Percentiles rank a stretch among this genome's conserved stretches.
phyloP scores from a whole-genome alignment of 192 early-diverging fungal genomes.

The Backusella tarrabulga region DNA sequence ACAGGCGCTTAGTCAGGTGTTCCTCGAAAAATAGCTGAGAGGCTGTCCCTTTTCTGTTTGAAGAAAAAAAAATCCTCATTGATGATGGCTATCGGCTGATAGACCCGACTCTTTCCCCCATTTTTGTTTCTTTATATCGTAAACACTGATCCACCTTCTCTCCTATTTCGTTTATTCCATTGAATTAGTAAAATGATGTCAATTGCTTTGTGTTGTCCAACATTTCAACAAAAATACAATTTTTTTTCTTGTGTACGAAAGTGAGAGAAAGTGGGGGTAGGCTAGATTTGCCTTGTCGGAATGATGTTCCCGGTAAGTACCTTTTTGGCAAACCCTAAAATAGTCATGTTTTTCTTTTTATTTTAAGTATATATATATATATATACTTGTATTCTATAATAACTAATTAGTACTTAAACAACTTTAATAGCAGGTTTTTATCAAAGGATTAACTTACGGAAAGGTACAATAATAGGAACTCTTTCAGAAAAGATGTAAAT shows the following conservation, averaged over 20 bases:
- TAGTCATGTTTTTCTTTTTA: conserved; percentile 8
- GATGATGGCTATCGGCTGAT: conserved; percentile 2
- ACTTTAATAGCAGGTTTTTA: not conserved
- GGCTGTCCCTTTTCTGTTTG: conserved; percentile 9
- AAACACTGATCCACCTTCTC: not conserved
- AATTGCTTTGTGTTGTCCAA: not conserved
- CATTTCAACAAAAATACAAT: not conserved
- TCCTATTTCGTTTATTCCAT: not conserved
- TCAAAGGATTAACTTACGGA: not conserved
- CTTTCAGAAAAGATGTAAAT: not conserved
- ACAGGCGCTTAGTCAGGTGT: conserved; percentile 1
- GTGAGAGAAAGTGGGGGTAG: not conserved
- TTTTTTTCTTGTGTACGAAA: not conserved
- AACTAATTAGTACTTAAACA: conserved; percentile 2
- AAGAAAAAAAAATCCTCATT: conserved; percentile 2
- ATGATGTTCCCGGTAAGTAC: conserved; percentile 2
- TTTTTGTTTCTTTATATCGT: not conserved
- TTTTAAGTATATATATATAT: not conserved
- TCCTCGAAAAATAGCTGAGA: conserved; percentile 8
- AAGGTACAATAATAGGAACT: not conserved
- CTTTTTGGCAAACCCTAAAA: conserved; percentile 8
- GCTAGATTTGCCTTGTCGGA: not conserved
- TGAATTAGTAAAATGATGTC: not conserved
- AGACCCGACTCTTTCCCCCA: conserved; percentile 1
- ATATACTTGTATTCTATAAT: conserved; percentile 5